Conservation (phyloP, 768 basidiomycete species). For the Boletus reticulatus region DNA sequence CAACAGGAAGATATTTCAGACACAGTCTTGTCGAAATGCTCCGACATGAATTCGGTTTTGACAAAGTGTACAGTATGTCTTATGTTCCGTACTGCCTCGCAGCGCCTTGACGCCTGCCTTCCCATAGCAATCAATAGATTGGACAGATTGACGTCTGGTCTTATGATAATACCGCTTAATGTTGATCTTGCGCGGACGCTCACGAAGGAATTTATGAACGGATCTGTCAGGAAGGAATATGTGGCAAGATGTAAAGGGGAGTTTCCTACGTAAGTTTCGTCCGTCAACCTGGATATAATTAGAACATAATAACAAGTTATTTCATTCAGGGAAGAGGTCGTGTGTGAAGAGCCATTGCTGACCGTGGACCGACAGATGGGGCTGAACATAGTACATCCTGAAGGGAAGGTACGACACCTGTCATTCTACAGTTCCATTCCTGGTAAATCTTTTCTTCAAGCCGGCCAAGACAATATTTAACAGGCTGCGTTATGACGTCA, state of each 20-base stretch:
- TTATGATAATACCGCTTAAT: slow-evolving; percentile 90
- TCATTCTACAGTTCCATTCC: not conserved
- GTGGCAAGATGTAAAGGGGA: slow-evolving; percentile 82
- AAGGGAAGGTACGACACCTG: slow-evolving; percentile 70
- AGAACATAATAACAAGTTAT: not conserved
- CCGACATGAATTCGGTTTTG: slow-evolving; percentile 76
- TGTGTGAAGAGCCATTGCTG: slow-evolving; percentile 82
- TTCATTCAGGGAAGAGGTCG: slow-evolving; percentile 63
- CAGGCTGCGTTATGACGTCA: slow-evolving; percentile 74
- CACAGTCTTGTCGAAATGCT: slow-evolving; percentile 89
- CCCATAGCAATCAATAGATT: slow-evolving; percentile 87
- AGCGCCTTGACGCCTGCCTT: not conserved
- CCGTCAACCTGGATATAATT: not conserved
- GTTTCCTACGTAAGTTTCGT: slow-evolving; percentile 75
- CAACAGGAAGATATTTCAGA: slow-evolving; percentile 85
- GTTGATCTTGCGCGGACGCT: slow-evolving; percentile 64
- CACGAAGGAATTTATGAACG: slow-evolving; percentile 78
- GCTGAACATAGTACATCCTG: slow-evolving; percentile 90
- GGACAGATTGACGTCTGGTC: slow-evolving; percentile 90
- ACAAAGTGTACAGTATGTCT: slow-evolving; percentile 78
- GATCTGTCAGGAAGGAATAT: slow-evolving; percentile 88
- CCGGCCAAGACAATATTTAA: slow-evolving; percentile 88
- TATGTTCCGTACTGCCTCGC: not conserved
- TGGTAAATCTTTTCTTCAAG: slow-evolving; percentile 37
- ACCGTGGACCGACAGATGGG: slow-evolving; percentile 97